Base-by-base conservation (phyloP, 768 basidiomycete genomes). In the Mycena latifolia region DNA sequence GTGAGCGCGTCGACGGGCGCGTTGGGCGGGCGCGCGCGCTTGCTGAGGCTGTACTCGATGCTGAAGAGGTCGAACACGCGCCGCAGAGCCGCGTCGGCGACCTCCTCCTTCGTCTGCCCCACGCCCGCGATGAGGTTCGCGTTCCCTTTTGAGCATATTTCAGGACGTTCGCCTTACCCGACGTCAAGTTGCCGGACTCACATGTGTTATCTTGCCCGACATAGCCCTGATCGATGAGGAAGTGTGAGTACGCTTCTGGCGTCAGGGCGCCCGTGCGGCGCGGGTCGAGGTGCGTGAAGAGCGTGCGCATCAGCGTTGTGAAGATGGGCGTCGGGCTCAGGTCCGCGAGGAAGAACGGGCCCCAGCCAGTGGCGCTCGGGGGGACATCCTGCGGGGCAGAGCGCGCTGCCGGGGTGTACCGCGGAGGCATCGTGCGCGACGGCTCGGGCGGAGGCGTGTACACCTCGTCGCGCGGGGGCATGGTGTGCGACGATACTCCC, bases 31-130 rank as follows among this genome's bases (percentile, higher is more conserved):
- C 48, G 60, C 33, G n/a, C 65, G 25, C 69, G 60, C 12, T 60
- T 55, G 5, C 58, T 45, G 31, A 70, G 69, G n/a, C 39, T 54
- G 47, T 70, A 59, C 29, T 70, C 58, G 39, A 70, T 70, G 62
- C 66, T 61, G 59, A 67, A 68, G 18, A 70, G 66, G 50, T 70
- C 69, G 50, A 53, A 68, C 2, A 48, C 69, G 58, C 56, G 67
- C n/a, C 46, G 55, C 4, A 70, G 51, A 7, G 56, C 66, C 17
- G 25, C 27, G 53, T 70, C 69, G 4, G 69, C 69, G 22, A 39
- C 48, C 20, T 61, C 55, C 43, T 67, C 69, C 48, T 47, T 61
- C 14, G 63, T 33, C 31, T 63, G 31, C 3, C 55, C 54, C 17
- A 5, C 31, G 3, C 29, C 18, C 10, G 41, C 35, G 20, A 56